Evolutionary conservation across 1,284 basidiomycete genomes (phyloP), one percentile per base, ranked within the genome.

Genomic region (Austroboletus novae-zelandiae): DNA sequence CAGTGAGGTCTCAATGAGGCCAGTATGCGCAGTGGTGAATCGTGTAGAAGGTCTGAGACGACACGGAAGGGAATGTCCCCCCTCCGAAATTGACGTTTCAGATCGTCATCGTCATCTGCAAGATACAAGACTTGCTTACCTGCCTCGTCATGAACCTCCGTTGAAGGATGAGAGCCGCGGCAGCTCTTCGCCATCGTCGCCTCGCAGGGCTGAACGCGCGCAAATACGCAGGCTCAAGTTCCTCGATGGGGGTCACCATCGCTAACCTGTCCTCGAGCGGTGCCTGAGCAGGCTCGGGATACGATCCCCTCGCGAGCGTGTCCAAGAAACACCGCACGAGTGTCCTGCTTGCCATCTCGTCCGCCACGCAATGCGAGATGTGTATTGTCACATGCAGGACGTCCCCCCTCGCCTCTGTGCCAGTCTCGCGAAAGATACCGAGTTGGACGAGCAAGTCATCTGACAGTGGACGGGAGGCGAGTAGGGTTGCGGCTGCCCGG

Each of bases 21-120:
- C 65, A 31, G 73, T 71, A 20, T 54, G 58, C 9, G 79, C 71
- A 6, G 74, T 72, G 0, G 65, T 71, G 46, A 60, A 58, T 8
- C 60, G 56, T 0, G 76, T 77, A 4, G 61, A 54, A 20, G 60
- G 61, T 1, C 71, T 72, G 23, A 72, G 52, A 15, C 60, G 69
- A 48, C 75, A 63, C 9, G 80, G 80, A 10, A 84, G 68, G 0
- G 77, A 77, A 51, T 83, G 80, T 1, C 81, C 81, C 6, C 80
- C 81, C 82, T 84, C 57, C 18, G 30, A 5, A 36, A n/a, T 39
- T 45, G 20, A 23, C 20, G 5, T 23, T 23, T 23, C 20, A 23
- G 20, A 23, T 5, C 31, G 7, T 25, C 14, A 6, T 20, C 4
- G 9, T 15, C 18, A 7, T 7, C 17, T 18, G 13, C 3, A 10